Base-by-base conservation (phyloP, 2,329 filamentous ascomycete genomes). In the Acrocalymma vagum region DNA sequence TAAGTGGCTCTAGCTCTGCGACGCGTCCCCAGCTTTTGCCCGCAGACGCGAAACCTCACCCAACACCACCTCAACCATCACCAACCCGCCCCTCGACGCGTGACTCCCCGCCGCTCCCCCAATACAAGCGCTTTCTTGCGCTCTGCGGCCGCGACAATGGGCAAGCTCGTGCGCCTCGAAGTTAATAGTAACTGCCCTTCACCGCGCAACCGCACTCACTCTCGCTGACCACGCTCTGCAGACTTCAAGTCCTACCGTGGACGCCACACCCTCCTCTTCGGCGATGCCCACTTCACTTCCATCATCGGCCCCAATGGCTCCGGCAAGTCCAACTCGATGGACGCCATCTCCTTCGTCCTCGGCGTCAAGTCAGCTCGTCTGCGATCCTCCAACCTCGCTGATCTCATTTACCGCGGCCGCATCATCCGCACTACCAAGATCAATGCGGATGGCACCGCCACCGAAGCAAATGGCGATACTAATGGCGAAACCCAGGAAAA, bases 191-290 rank as follows among this genome's bases (percentile, higher is more conserved):
- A 54, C 85, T 16, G 7, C 4, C 16, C n/a, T 43, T n/a, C 23
- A 28, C 43, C n/a, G n/a, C n/a, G n/a, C n/a, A n/a, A n/a, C 21
- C 42, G 27, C 42, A 45, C 34, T 29, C 28, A 38, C 37, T 27
- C 30, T 15, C 47, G 57, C 37, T 23, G 32, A 32, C 47, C 50
- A 41, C 48, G 45, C 27, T 32, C 41, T 29, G 18, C 63, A 94
- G 89, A 99, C 78, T 99, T 99, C 84, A 99, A 99, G 77, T 97
- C 94, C 60, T 99, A 99, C 78, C 96, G 96, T 72, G 94, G 92
- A 43, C 92, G 96, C 63, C 94, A 99, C 76, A 86, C 84, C 46
- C 84, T 99, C 29, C 83, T 96, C 37, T 96, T 99, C 63, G 93
- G 93, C 64, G 93, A 99, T 76, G 95, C 92, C 2, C 97, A 96